phyloP scores from a whole-genome alignment of 2,329 filamentous ascomycete species.

The Aspergillus aculeatinus region DNA sequence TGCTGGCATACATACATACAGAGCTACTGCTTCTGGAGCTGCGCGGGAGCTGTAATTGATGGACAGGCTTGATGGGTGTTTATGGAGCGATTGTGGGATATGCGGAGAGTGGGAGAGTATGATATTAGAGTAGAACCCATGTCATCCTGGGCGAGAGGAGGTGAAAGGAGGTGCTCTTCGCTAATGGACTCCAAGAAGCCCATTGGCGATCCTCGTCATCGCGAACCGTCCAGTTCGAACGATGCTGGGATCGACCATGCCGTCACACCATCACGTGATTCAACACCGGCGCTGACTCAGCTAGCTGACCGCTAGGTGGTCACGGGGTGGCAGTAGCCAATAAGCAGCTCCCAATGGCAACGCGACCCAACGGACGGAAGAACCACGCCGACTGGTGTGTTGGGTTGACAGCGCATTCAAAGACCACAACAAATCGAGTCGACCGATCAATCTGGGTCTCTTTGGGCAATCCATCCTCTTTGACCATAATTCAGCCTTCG shows the following conservation, averaged over 20 bases:
- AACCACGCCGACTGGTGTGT: slow-evolving; percentile 24
- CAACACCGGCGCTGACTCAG: slow-evolving; percentile 17
- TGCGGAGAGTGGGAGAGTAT: neutral
- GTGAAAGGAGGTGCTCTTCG: neutral
- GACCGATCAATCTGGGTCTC: slow-evolving; percentile 32
- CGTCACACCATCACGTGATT: slow-evolving; percentile 17
- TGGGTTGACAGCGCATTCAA: slow-evolving; percentile 40
- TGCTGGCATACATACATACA: no score
- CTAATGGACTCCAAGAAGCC: neutral
- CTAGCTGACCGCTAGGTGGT: slow-evolving; percentile 24
- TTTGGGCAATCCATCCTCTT: neutral
- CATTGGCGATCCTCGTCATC: neutral
- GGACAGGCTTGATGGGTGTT: neutral
- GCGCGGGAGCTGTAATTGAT: neutral
- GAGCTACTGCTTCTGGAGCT: neutral
- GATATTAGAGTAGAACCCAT: neutral
- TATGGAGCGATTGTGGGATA: neutral
- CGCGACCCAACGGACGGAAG: slow-evolving; percentile 41
- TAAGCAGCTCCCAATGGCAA: slow-evolving; percentile 22
- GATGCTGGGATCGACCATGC: slow-evolving; percentile 12
- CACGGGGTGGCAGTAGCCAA: slow-evolving; percentile 24
- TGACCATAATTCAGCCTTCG: slow-evolving; percentile 4
- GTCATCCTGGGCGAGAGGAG: neutral
- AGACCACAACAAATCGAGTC: slow-evolving; percentile 47
- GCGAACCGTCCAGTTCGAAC: neutral